Evolutionary conservation across 2,329 filamentous ascomycete genomes (phyloP).

Genomic region (Pestalotiopsis sp.): DNA sequence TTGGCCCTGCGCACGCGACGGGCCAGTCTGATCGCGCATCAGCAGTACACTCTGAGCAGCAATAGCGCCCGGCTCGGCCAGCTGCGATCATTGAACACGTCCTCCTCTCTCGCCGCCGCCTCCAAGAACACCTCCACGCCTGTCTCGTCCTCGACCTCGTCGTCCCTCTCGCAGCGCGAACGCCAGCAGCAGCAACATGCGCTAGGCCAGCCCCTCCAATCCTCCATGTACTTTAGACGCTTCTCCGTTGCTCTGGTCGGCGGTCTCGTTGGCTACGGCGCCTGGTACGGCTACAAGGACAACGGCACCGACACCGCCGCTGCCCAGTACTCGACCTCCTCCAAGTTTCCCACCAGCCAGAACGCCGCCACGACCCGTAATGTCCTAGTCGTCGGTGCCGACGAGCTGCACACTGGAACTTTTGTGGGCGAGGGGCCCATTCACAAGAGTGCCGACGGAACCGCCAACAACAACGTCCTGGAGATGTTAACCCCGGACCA

Average conservation of each 20-base stretch:
- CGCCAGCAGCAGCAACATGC: constrained; percentile 38
- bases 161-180: constrained; percentile 29
- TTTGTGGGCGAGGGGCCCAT: constrained; percentile 85
- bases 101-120: constrained; percentile 47
- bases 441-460: constrained; percentile 84
- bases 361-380: constrained; percentile 58
- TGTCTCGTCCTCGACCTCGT: constrained; percentile 24
- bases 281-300: constrained; percentile 73
- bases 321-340: constrained; percentile 43
- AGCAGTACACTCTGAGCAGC: constrained; percentile 42
- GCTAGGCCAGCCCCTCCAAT: constrained; percentile 55
- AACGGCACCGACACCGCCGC: constrained; percentile 37
- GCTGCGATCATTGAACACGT: constrained; percentile 24
- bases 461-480: constrained; percentile 75
- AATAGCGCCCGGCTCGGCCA: constrained; percentile 25
- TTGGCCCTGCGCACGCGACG: constrained; percentile 31
- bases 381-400: constrained; percentile 86
- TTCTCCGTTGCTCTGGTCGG: constrained; percentile 70
- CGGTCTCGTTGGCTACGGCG: constrained; percentile 74
- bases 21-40: constrained; percentile 26
- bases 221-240: constrained; percentile 77
- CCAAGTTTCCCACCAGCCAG: constrained; percentile 31
- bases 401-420: constrained; percentile 86
- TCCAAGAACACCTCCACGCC: constrained; percentile 18
- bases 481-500: constrained; percentile 98